phyloP scores from a whole-genome alignment of 177 flowering plant genomes.

The Vitis hybrid region DNA sequence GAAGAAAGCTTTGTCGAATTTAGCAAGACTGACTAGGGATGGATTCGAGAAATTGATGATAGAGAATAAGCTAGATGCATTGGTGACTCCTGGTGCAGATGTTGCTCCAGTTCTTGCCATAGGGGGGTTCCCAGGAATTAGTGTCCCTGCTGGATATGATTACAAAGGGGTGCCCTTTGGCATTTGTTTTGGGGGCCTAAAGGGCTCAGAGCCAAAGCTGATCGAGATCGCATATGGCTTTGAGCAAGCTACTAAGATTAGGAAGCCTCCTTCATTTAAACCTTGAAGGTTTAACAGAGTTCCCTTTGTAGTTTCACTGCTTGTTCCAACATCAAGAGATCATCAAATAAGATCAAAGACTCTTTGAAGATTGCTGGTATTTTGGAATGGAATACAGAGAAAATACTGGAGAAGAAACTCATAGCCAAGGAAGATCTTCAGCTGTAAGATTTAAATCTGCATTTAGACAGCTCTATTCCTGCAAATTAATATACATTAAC shows the following conservation, averaged over 20 bases:
- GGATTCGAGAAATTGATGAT: constrained; percentile 45
- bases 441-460: too few relatives aligned
- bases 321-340: too few relatives aligned
- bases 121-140: constrained; percentile 51
- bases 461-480: too few relatives aligned
- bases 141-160: constrained; percentile 32
- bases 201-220: constrained; percentile 17
- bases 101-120: constrained; percentile 26
- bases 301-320: too few relatives aligned
- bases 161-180: constrained; percentile 9
- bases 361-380: too few relatives aligned
- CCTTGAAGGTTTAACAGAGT: constrained; percentile 1
- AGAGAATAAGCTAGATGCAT: constrained; percentile 43
- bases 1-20: constrained; percentile 23
- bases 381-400: too few relatives aligned
- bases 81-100: constrained; percentile 30
- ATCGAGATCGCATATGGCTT: constrained; percentile 19
- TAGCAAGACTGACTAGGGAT: constrained; percentile 13
- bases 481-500: too few relatives aligned
- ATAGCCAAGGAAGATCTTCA: too few relatives aligned
- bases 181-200: constrained; percentile 17
- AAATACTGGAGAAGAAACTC: too few relatives aligned
- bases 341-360: too few relatives aligned
- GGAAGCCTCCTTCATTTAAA: constrained; percentile 10
- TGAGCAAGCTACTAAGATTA: constrained; percentile 17